Evolutionary conservation across 176 grass and related monocot species (phyloP), one percentile per base, ranked within the genome.

Genomic region (Aegilops umbellulata): DNA sequence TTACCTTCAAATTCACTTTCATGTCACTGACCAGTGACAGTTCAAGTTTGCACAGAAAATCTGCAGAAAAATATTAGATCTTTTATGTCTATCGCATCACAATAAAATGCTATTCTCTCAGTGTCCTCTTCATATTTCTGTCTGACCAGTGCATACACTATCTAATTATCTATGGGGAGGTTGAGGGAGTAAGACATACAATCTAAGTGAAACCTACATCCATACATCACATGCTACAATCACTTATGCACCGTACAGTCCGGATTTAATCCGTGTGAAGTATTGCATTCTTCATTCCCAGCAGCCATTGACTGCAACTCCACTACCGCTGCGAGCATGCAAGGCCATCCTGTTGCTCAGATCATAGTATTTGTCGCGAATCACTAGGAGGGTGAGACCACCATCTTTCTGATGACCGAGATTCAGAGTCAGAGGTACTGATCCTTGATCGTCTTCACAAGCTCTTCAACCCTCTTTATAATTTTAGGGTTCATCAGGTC

Each of bases 401-500:
- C 65, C 11, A 44, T 26, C 51, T 57, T 57, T 57, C 64, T 77
- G 10, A 62, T 35, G 23, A 82, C 10, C 13, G 69, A 65, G 64
- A 57, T 30, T 83, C 47, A 77, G 27, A 80, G 2, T 68, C 78
- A 91, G 58, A 95, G 84, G 76, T 94, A 95, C 57, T 94, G 93
- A 61, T 92, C 67, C 75, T 94, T 85, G 61, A 98, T 90, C 63
- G 84, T 70, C 70, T 90, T 94, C 22, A 95, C 89, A 62, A 95
- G 86, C 61, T 87, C 89, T 65, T 95, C 84, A 7, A 98, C 68
- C 67, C 80, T 92, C 88, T 88, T 80, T 58, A 98, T 90, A 35
- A 95, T 51, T 82, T 92, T 94, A 23, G 95, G 95, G 78, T 94
- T 91, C 93, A 98, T 89, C 83, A 98, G 76, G 80, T 98, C 93